Base-by-base conservation (phyloP, 345 rosid species). In the Arabidopsis arenosa region DNA sequence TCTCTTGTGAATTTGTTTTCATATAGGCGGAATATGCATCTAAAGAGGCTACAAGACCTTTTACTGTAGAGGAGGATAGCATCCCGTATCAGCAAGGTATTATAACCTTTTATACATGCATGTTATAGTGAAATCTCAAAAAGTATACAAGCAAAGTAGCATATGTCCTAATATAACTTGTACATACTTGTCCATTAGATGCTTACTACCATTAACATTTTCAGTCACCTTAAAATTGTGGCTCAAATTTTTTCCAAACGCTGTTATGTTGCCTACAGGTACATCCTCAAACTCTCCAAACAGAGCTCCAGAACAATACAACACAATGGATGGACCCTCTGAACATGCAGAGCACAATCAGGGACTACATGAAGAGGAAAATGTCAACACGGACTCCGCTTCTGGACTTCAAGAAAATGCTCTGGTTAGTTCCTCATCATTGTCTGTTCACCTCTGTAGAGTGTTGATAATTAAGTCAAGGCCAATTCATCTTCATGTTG, bases 1-100 rank as follows among this genome's bases (percentile, higher is more conserved):
- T 58, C 63, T 62, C 55, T 70, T 68, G 51, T 47, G 57, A 33
- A 52, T 63, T 66, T 55, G 40, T 80, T 73, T 66, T 72, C 35
- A 30, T 65, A 28, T 77, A 82, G 84, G 82, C 52, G 54, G 81
- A 80, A 68, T 77, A 54, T 82, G 57, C 71, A 65, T 33, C 68
- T 61, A 66, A 12, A 70, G 86, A 81, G 77, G 81, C 40, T 56
- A 79, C 55, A 75, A 56, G 73, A 44, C 79, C 58, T 40, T 75
- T 66, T 12, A 51, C 72, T 41, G 37, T 65, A 6, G 81, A 72
- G 69, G 74, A 74, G 33, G 66, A 74, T 41, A 35, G 41, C 79
- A 74, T 53, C 80, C 80, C 43, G 40, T 65, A 39, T 83, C 66
- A 49, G 45, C 72, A 72, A 60, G 88, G 98, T 87, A 86, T 68